phyloP scores from a whole-genome alignment of 352 stramenopile genomes.

The Phytophthora colocasiae region DNA sequence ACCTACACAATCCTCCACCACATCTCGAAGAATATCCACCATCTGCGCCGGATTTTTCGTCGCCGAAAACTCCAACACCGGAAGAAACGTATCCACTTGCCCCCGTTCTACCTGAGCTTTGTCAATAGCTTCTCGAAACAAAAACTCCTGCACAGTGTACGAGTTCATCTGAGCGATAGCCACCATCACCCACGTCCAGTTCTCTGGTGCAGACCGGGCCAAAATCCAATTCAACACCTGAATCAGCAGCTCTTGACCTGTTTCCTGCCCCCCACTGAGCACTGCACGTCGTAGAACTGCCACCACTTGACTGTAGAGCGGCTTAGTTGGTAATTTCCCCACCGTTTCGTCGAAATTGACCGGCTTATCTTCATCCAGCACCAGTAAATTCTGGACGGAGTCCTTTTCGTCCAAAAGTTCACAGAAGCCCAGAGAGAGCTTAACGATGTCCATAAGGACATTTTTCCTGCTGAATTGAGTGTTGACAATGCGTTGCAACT shows the following conservation, averaged over 20 bases:
- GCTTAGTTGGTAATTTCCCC: slow-evolving; percentile 44
- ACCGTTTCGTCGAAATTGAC: slow-evolving; percentile 51
- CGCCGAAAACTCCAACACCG: slow-evolving; percentile 51
- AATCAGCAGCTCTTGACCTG: slow-evolving; percentile 26
- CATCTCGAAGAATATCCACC: slow-evolving; percentile 54
- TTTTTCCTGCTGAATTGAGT: slow-evolving; percentile 36
- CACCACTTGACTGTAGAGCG: slow-evolving; percentile 55
- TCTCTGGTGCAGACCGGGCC: slow-evolving; percentile 19
- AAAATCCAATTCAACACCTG: slow-evolving; percentile 62
- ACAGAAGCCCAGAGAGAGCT: slow-evolving; percentile 51
- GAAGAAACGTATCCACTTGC: slow-evolving; percentile 24
- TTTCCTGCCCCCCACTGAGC: slow-evolving; percentile 31
- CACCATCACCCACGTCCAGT: slow-evolving; percentile 65
- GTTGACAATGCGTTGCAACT: slow-evolving; percentile 49
- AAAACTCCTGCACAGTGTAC: slow-evolving; percentile 51
- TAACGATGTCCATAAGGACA: slow-evolving; percentile 52
- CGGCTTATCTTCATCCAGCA: slow-evolving; percentile 11
- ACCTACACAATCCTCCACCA: slow-evolving; percentile 44
- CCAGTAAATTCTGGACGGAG: slow-evolving; percentile 35
- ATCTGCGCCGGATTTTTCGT: slow-evolving; percentile 49
- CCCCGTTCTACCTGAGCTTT: slow-evolving; percentile 9
- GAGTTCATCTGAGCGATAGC: slow-evolving; percentile 56
- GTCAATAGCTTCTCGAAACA: slow-evolving; percentile 46
- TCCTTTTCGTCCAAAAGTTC: slow-evolving; percentile 53
- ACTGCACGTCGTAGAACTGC: slow-evolving; percentile 51